Evolutionary conservation across 2,329 filamentous ascomycete species (phyloP), one percentile per base, ranked within the genome.

Genomic region (Myriosclerotinia duriaeana): DNA sequence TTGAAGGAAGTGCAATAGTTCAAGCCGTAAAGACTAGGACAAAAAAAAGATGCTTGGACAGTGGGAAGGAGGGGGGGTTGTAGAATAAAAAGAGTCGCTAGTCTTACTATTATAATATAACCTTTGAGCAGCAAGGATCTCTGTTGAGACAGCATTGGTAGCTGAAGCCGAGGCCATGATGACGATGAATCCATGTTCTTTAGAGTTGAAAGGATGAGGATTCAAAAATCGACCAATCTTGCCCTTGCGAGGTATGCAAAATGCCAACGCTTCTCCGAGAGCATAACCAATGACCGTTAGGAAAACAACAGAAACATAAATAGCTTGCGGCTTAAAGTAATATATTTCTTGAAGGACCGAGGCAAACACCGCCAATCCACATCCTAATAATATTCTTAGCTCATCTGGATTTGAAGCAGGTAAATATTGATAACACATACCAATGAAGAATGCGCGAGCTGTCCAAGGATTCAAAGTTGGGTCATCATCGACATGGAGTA

Each of bases 61-160:
- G 9, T 40, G 38, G 38, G 38, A 40, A 40, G 11, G 30, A 34
- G 30, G 30, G 30, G 26, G 26, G 26, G 26, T 26, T 11, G 38
- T 40, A 40, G 2, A 40, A 0, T 15, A 48, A 78, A 78, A 9
- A 80, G 67, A 40, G 76, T 75, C 59, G 74, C 72, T 0, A 79
- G 80, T 38, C 83, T 66, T 1, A 81, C 81, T 8, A 79, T 79
- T 64, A 83, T 74, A 30, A 81, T 82, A 60, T 80, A 84, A 0
- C 26, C 85, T 78, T 77, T 91, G 89, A 0, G 88, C 89, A 2
- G 91, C 80, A 61, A 92, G 84, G 53, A 91, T 87, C 70, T 92
- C 89, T 1, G 89, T 91, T 1, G 89, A 88, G 71, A 92, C 91
- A 7, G 75, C 79, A 84, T 88, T 87, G 71, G 92, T 91, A 71